phyloP scores from a whole-genome alignment of 2,329 filamentous ascomycete genomes.

The Rutstroemia sydowiana region DNA sequence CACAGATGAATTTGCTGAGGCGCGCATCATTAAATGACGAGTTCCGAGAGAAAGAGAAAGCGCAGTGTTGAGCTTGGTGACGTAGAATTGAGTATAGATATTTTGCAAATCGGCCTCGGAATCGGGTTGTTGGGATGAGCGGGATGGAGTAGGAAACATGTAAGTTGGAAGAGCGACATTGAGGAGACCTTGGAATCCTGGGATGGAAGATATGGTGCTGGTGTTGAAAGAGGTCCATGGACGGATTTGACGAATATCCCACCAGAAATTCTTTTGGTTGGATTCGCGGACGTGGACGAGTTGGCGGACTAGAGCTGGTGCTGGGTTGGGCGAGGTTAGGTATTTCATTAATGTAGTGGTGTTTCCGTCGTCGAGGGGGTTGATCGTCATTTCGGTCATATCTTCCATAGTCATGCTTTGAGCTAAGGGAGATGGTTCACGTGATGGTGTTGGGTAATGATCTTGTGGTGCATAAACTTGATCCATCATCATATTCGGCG shows the following conservation, averaged over 20 bases:
- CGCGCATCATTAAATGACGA: conserved; percentile 43
- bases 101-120: conserved; percentile 69
- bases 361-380: conserved; percentile 28
- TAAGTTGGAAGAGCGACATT: conserved; percentile 57
- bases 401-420: conserved; percentile 27
- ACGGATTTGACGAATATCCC: conserved; percentile 83
- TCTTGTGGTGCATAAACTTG: conserved; percentile 38
- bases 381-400: conserved; percentile 29
- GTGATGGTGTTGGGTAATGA: conserved; percentile 28
- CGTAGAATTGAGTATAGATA: conserved; percentile 71
- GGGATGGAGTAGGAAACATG: conserved; percentile 46
- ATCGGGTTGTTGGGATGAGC: conserved; percentile 58
- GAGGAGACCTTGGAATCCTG: conserved; percentile 65
- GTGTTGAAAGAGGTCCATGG: conserved; percentile 77
- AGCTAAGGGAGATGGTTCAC: conserved; percentile 39
- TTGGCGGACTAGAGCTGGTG: conserved; percentile 72
- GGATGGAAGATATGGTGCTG: conserved; percentile 62
- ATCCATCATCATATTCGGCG: conserved; percentile 23
- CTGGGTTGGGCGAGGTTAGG: conserved; percentile 72
- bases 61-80: conserved; percentile 80
- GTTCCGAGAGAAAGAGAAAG: conserved; percentile 66
- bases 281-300: conserved; percentile 61
- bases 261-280: conserved; percentile 83
- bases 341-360: conserved; percentile 70
- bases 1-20: conserved; percentile 10